Base-by-base conservation (phyloP, 2,329 filamentous ascomycete genomes). In the Cladophialophora psammophila region DNA sequence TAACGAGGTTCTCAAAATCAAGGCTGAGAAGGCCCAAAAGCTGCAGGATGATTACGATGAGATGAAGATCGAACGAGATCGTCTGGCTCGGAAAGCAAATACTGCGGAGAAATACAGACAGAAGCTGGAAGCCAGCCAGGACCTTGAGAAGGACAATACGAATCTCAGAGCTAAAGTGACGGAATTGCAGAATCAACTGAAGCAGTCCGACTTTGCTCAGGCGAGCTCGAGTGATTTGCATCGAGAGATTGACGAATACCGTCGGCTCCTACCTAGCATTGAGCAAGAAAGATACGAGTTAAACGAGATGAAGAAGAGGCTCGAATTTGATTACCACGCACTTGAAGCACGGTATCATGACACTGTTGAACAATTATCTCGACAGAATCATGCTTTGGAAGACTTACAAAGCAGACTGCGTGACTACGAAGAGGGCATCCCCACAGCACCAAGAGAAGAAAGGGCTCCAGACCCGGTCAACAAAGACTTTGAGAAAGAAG, bases 11-110 rank as follows among this genome's bases (percentile, higher is more conserved):
- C 72, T 82, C 65, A 78, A 78, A 53, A 77, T 80, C 63, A 81
- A 83, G 70, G 79, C 79, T 18, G 79, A 82, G 66, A 78, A 79
- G 38, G 79, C 78, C 42, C 67, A 72, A 58, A 81, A 80, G 65
- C 71, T 83, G 12, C 81, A 83, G 62, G 82, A 84, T 72, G 80
- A 84, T 69, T 82, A 82, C 67, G 81, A 83, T 66, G 80, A 82
- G 67, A 77, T 83, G 42, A 83, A 82, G 69, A 81, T 78, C 8
- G 80, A 84, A 50, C 75, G 80, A 64, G 81, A 83, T 34, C 78
- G 82, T 55, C 74, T 83, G 15, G 77, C 78, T 5, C 78, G 80
- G 62, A 83, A 82, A 68, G 82, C 81, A 5, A 84, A 84, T 56
- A 78, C 81, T 0, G 80, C 80, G 1, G 81, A 84, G 66, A 83